Conservation (phyloP, 495 filamentous ascomycete genomes). For the Annulohypoxylon bovei region DNA sequence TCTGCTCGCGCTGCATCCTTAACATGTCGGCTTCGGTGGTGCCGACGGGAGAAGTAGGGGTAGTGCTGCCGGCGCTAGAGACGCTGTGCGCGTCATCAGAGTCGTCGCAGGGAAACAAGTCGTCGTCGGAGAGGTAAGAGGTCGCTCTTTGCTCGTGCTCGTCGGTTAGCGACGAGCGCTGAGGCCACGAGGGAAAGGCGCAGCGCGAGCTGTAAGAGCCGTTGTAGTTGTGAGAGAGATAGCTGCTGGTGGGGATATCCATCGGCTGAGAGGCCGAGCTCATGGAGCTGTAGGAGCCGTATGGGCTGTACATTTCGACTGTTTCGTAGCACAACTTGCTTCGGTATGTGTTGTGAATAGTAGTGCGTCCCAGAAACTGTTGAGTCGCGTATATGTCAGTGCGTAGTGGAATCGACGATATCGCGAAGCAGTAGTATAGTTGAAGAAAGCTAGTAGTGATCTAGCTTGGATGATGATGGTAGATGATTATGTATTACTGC, state of each 20-base stretch:
- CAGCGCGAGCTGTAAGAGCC: slow-evolving; percentile 51
- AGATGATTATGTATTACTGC: slow-evolving; percentile 43
- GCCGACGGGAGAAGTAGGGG: slow-evolving; percentile 48
- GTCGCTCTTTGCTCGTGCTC: slow-evolving; percentile 51
- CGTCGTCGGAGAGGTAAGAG: slow-evolving; percentile 62
- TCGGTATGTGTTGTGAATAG: neutral
- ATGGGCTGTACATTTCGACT: slow-evolving; percentile 57
- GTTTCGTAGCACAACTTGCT: neutral
- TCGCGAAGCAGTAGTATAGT: slow-evolving; percentile 14
- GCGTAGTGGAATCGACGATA: slow-evolving; percentile 14
- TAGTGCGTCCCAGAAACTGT: neutral
- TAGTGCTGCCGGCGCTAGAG: slow-evolving; percentile 56
- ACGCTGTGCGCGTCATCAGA: slow-evolving; percentile 58
- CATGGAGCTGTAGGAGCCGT: slow-evolving; percentile 56
- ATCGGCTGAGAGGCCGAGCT: slow-evolving; percentile 58
- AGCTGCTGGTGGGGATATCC: slow-evolving; percentile 60
- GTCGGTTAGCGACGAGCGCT: slow-evolving; percentile 55
- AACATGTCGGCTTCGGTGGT: slow-evolving; percentile 54
- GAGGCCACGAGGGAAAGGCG: slow-evolving; percentile 64
- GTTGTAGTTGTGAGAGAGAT: slow-evolving; percentile 45
- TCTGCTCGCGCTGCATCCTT: slow-evolving; percentile 55
- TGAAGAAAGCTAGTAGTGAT: slow-evolving; percentile 3
- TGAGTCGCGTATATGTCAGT: slow-evolving; percentile 13
- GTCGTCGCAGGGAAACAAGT: slow-evolving; percentile 53
- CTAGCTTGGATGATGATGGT: slow-evolving; percentile 17